phyloP scores from a whole-genome alignment of 2,329 filamentous ascomycete species.

The Penicillium decumbens region DNA sequence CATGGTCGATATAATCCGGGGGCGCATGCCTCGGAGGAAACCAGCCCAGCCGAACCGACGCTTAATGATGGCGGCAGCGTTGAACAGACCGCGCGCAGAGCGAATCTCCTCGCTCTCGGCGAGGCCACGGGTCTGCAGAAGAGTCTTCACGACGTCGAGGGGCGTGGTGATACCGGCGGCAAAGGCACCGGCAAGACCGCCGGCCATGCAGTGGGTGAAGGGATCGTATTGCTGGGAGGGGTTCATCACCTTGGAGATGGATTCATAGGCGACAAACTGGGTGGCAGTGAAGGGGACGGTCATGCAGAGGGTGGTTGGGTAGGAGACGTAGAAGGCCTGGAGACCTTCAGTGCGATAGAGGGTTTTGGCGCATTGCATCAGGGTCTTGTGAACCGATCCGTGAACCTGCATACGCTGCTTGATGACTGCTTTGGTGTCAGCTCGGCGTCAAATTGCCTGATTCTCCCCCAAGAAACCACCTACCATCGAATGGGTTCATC shows the following conservation, averaged over 20 bases:
- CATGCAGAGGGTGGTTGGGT: slow-evolving; percentile 97
- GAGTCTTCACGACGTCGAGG: slow-evolving; percentile 96
- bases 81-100: slow-evolving; percentile 74
- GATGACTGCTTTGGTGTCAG: slow-evolving; percentile 62
- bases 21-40: slow-evolving; percentile 90
- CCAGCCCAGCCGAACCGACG: slow-evolving; percentile 76
- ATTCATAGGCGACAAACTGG: slow-evolving; percentile 97
- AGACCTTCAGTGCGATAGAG: slow-evolving; percentile 86
- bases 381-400: slow-evolving; percentile 84
- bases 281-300: slow-evolving; percentile 96
- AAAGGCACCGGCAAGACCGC: slow-evolving; percentile 86
- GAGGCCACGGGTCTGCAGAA: slow-evolving; percentile 87
- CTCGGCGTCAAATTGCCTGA: background rate
- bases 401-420: slow-evolving; percentile 99
- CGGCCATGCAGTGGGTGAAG: slow-evolving; percentile 86
- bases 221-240: slow-evolving; percentile 76
- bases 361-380: slow-evolving; percentile 79
- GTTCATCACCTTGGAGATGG: slow-evolving; percentile 90
- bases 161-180: slow-evolving; percentile 92
- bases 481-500: slow-evolving; percentile 99
- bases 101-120: slow-evolving; percentile 75
- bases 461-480: slow-evolving; percentile 25
- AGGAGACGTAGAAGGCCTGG: slow-evolving; percentile 93
- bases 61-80: slow-evolving; percentile 76
- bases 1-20: slow-evolving; percentile 92